Percentiles rank a stretch among this genome's conserved stretches.
phyloP scores from a whole-genome alignment of 2,329 filamentous ascomycete genomes.

The Chrysosporium queenslandicum region DNA sequence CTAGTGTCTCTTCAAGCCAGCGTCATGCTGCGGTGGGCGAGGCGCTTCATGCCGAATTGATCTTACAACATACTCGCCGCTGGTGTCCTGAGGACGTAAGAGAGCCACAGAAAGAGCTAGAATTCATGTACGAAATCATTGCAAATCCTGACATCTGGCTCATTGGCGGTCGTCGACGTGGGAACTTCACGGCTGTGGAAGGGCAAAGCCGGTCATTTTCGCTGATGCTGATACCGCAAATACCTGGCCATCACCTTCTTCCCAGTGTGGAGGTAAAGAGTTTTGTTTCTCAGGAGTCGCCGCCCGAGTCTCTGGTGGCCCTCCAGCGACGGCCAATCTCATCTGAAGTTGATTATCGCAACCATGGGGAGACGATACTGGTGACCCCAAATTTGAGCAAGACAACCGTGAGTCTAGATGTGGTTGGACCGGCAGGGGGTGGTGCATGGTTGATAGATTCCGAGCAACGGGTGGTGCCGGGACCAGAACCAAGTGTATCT shows the following conservation, averaged over 20 bases:
- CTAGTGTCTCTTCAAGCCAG: constrained; percentile 23
- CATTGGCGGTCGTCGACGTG: constrained; percentile 68
- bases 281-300: constrained; percentile 40
- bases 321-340: constrained; percentile 34
- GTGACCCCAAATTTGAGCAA: constrained; percentile 61
- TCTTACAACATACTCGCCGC: constrained; percentile 45
- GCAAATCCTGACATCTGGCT: constrained; percentile 70
- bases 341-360: constrained; percentile 72
- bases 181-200: constrained; percentile 53
- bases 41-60: constrained; percentile 39
- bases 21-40: constrained; percentile 34
- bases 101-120: constrained; percentile 44
- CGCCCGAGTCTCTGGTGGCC: constrained; percentile 15
- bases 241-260: constrained; percentile 65
- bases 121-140: constrained; percentile 75
- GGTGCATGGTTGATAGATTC: constrained; percentile 58
- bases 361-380: constrained; percentile 64
- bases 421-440: constrained; percentile 44
- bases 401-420: constrained; percentile 63
- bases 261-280: constrained; percentile 67
- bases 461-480: constrained; percentile 31
- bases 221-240: constrained; percentile 68
- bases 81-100: constrained; percentile 37
- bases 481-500: background rate
- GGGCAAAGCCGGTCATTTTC: constrained; percentile 47